A percentile compares a stretch with the other conserved stretches of the same genome.
These are phyloP conservation scores for Cytospora chrysosperma DNA, from an alignment of 2,329 filamentous ascomycete genomes.

Conservation along the genomic window DNA sequence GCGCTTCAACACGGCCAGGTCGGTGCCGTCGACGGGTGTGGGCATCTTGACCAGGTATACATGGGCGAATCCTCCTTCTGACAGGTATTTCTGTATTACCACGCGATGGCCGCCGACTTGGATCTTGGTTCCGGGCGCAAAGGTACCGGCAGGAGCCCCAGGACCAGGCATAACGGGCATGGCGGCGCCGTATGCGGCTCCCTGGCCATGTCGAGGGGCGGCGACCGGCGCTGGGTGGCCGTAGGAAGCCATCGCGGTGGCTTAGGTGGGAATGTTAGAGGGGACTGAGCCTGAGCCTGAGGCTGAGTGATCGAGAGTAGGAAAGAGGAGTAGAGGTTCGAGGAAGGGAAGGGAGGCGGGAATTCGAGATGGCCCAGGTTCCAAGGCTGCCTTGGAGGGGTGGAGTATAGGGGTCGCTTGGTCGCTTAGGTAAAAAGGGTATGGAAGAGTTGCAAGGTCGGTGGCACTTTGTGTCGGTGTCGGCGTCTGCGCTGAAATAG, in stretches of 20 bases:
- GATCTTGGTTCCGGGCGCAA: slow-evolving; percentile 91
- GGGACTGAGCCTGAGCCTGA: slow-evolving; percentile 17
- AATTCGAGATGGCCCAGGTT: slow-evolving; percentile 8
- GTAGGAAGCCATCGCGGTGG: slow-evolving; percentile 40
- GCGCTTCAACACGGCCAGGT: slow-evolving; percentile 84
- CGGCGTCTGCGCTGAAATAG: slow-evolving; percentile 18
- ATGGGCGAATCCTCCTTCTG: slow-evolving; percentile 96
- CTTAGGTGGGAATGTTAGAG: slow-evolving; percentile 13
- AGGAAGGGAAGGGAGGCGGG: slow-evolving; percentile 16
- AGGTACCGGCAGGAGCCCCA: slow-evolving; percentile 74
- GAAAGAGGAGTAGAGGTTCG: slow-evolving; percentile 9
- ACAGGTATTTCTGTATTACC: slow-evolving; percentile 94
- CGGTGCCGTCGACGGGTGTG: slow-evolving; percentile 71
- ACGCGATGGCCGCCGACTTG: slow-evolving; percentile 92
- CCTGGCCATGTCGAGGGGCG: slow-evolving; percentile 42
- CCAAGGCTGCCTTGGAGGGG: slow-evolving; percentile 6
- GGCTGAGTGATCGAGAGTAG: slow-evolving; percentile 12
- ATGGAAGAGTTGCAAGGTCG: slow-evolving; percentile 2
- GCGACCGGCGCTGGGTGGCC: slow-evolving; percentile 38
- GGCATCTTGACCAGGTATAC: slow-evolving; percentile 93
- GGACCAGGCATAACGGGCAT: slow-evolving; percentile 38
- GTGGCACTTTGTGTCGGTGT: slow-evolving; percentile 14
- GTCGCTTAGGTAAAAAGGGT: slow-evolving; percentile 23
- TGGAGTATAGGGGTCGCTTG: slow-evolving; percentile 26
- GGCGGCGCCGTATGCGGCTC: slow-evolving; percentile 44